Conservation (phyloP, 495 filamentous ascomycete species). For the Talaromyces stipitatus region DNA sequence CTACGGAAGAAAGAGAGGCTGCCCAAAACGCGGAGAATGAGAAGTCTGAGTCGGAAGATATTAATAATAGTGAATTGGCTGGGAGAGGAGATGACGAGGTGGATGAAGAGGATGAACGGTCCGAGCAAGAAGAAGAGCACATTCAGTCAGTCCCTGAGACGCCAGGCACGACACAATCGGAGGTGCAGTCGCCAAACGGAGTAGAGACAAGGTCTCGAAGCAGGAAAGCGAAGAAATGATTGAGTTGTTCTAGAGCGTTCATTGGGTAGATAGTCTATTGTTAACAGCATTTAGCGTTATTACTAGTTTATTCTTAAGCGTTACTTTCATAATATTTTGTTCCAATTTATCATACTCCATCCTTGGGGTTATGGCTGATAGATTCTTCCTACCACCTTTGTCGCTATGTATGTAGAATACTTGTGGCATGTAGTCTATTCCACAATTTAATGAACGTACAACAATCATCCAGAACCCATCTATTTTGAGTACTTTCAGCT, state of each 20-base stretch:
- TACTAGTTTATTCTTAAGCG: not conserved
- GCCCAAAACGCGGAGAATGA: not conserved
- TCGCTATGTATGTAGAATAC: too few species aligned
- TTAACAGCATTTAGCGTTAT: not conserved
- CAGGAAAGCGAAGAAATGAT: not conserved
- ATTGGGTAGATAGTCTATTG: not conserved
- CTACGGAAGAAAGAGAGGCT: not conserved
- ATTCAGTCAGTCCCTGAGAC: not conserved
- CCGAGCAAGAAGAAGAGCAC: not conserved
- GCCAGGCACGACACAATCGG: not conserved
- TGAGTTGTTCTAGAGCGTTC: not conserved
- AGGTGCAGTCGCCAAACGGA: not conserved
- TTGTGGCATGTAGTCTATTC: too few species aligned
- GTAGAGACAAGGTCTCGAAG: not conserved
- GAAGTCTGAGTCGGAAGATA: not conserved
- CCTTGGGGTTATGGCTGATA: too few species aligned
- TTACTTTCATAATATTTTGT: too few species aligned
- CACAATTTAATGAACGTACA: too few species aligned
- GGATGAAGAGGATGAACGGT: not conserved
- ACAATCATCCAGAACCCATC: too few species aligned
- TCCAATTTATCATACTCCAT: too few species aligned
- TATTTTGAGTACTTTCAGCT: too few species aligned
- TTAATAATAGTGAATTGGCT: not conserved
- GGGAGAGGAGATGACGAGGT: not conserved
- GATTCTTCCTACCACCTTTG: too few species aligned